Percentiles rank a stretch among this genome's conserved stretches.
Evolutionary conservation across 2,329 filamentous ascomycete species (phyloP).

Genomic region (Fusarium nanum): DNA sequence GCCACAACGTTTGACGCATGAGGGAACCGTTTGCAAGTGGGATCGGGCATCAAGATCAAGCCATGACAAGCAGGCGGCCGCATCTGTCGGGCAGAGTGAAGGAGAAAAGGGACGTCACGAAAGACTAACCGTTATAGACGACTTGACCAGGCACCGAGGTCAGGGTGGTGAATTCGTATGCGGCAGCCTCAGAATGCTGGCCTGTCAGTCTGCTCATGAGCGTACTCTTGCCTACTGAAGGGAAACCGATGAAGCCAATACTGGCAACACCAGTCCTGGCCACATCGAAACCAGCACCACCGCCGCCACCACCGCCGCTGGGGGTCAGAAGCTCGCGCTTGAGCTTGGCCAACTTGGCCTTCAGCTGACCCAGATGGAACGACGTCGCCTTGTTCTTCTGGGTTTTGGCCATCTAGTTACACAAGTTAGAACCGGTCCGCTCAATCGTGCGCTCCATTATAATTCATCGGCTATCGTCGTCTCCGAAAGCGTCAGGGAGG

Average conservation of each 20-base stretch:
- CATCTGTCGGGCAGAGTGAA: conserved; percentile 19
- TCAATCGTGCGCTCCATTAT: conserved; percentile 2
- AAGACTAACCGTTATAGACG: conserved; percentile 79
- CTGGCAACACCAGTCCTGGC: conserved; percentile 97
- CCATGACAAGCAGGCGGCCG: conserved; percentile 11
- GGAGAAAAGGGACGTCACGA: not conserved
- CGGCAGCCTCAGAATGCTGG: conserved; percentile 95
- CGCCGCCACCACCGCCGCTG: conserved; percentile 82
- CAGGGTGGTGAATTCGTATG: conserved; percentile 98
- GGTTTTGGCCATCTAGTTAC: conserved; percentile 85
- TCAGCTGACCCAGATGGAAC: conserved; percentile 93
- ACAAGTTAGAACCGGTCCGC: conserved; percentile 32
- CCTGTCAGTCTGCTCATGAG: conserved; percentile 95
- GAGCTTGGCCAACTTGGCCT: conserved; percentile 97
- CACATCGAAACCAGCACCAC: conserved; percentile 89
- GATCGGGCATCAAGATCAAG: conserved; percentile 40
- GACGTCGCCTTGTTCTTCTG: conserved; percentile 98
- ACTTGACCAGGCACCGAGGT: conserved; percentile 98
- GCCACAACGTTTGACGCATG: conserved; percentile 27
- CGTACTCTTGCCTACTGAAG: conserved; percentile 97
- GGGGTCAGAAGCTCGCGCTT: conserved; percentile 96
- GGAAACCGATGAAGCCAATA: conserved; percentile 97
- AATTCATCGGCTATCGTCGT: conserved; percentile 10
- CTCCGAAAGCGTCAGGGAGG: conserved; percentile 21
- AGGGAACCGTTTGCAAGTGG: conserved; percentile 16